Percentiles rank a stretch among this genome's conserved stretches.
These are phyloP conservation scores for Saccharum hybrid DNA, from an alignment of 202 grass and related monocot species.

Conservation along the genomic window DNA sequence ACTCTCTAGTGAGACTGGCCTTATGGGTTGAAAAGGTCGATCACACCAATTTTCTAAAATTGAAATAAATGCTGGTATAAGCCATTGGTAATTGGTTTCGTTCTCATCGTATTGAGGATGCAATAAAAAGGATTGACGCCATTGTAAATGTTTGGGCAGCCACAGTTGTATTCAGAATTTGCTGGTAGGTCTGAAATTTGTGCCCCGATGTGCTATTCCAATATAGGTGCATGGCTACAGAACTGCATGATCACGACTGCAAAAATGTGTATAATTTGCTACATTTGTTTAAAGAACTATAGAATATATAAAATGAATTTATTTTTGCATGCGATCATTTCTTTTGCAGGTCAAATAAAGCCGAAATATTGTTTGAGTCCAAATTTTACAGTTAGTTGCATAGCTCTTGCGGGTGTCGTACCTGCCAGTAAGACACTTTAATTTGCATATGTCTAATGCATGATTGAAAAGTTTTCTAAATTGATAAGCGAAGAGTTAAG, in stretches of 20 bases:
- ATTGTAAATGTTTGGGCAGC: constrained; percentile 10
- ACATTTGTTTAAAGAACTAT: background rate
- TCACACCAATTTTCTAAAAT: constrained; percentile 10
- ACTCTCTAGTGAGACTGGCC: no score
- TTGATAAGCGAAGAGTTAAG: no score
- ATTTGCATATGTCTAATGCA: no score
- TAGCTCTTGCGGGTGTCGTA: no score
- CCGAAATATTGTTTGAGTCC: no score
- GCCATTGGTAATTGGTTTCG: background rate
- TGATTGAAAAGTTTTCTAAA: no score
- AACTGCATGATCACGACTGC: background rate
- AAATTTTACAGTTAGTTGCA: no score
- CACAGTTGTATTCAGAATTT: constrained; percentile 16
- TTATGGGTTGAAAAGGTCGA: constrained; percentile 16
- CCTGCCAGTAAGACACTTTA: no score
- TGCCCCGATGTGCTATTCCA: background rate
- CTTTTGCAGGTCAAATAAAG: background rate
- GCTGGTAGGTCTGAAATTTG: background rate
- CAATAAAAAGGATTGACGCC: constrained; percentile 4
- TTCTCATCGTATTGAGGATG: constrained; percentile 13
- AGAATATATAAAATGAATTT: background rate
- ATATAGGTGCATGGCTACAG: background rate
- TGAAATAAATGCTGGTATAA: constrained; percentile 24
- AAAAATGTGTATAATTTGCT: background rate
- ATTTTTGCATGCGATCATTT: background rate